Base-by-base conservation (phyloP, 805 yeast genomes). In the Kluyveromyces siamensis region DNA sequence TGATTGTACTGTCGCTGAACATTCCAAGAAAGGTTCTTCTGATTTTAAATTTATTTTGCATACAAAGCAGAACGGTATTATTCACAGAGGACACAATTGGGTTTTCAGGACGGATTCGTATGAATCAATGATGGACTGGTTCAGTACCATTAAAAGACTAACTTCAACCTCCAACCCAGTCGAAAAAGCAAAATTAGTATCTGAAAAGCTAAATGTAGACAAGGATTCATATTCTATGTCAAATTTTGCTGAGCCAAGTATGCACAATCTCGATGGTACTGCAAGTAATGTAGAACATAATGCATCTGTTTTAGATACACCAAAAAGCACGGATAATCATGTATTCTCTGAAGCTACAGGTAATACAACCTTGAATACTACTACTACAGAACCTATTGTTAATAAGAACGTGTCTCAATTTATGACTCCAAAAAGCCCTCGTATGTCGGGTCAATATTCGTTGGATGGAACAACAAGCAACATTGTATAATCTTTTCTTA, bases 41-140 rank as follows among this genome's bases (percentile, higher is more conserved):
- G 79, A 76, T 45, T 81, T 81, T 63, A 89, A 89, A 68, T 93
- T 91, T 67, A 86, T 89, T 10, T 71, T 91, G 52, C 80, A 78
- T 54, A 80, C 89, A 16, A 87, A 84, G 59, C 81, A 83, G 53
- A 79, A 81, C 52, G 93, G 93, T 13, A 69, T 84, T 51, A 74
- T 87, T 53, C 83, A 81, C 52, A 75, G 87, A 59, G 87, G 88
- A 40, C 97, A 90, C 68, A 89, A 88, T 59, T 88, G 93, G 87
- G 93, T 90, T n/a, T 90, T 91, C 71, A 76, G 95, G 55, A 83
- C 95, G n/a, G 93, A 86, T 59, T 77, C 84, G 44, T 85, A 84
- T 58, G 84, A 82, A 40, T 66, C 76, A 33, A 87, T 89, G 91
- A 79, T 83, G 63, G 75, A 73, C 38, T 91, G 99, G 99, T 87